Conservation (phyloP, 805 yeast species). For the Teunomyces cretensis region DNA sequence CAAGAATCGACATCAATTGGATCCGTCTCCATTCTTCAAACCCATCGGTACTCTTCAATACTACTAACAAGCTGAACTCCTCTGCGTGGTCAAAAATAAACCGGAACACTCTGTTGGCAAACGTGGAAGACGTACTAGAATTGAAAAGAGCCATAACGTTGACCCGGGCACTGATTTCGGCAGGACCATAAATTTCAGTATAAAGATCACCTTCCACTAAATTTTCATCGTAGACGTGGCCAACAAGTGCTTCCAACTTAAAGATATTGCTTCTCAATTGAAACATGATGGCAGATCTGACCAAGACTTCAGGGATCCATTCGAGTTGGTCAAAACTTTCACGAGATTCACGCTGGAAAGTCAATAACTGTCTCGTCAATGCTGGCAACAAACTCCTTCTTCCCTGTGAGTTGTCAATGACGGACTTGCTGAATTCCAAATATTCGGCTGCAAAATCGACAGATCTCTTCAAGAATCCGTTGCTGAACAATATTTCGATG, state of each 20-base stretch:
- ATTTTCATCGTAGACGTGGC: constrained; percentile 47
- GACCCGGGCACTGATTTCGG: constrained; percentile 56
- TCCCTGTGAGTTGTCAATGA: constrained; percentile 51
- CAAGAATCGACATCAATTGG: constrained; percentile 51
- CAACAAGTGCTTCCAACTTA: constrained; percentile 58
- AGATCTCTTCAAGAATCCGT: constrained; percentile 39
- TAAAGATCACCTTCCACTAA: constrained; percentile 43
- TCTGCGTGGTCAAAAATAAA: constrained; percentile 37
- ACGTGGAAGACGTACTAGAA: constrained; percentile 22
- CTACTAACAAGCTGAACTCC: constrained; percentile 45
- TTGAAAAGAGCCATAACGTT: constrained; percentile 49
- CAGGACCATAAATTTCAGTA: constrained; percentile 50
- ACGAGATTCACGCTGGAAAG: constrained; percentile 38
- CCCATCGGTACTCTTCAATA: constrained; percentile 61
- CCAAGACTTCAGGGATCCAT: constrained; percentile 56
- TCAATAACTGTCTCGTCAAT: constrained; percentile 47
- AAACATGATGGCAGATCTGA: constrained; percentile 43
- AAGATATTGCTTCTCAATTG: constrained; percentile 61
- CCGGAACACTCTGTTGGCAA: constrained; percentile 32
- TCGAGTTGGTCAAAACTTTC: constrained; percentile 35
- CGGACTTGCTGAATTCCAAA: constrained; percentile 36
- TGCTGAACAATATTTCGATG: constrained; percentile 50
- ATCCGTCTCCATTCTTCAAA: constrained; percentile 67
- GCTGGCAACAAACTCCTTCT: constrained; percentile 70
- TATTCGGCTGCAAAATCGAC: constrained; percentile 27